These are phyloP conservation scores for Sodiomyces alkalinus DNA, from an alignment of 2,329 filamentous ascomycete genomes.

Conservation along the genomic window DNA sequence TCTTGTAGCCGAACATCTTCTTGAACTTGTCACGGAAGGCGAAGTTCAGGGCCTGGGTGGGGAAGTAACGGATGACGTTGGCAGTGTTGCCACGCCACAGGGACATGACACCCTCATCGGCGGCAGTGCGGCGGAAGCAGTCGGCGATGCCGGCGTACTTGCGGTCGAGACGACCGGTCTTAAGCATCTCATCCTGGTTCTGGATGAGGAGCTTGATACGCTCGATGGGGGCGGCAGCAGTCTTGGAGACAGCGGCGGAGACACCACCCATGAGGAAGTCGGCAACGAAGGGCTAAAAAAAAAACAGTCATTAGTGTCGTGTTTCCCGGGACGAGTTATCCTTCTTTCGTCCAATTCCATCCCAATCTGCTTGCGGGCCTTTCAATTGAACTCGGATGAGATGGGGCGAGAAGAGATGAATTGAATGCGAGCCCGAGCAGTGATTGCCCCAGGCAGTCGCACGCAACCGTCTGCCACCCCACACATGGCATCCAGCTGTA, in stretches of 20 bases:
- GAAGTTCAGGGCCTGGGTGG: constrained; percentile 99
- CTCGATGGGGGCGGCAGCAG: constrained; percentile 98
- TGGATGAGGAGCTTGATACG: constrained; percentile 99
- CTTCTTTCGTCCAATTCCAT: constrained; percentile 11
- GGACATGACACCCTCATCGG: constrained; percentile 83
- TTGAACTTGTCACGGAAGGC: constrained; percentile 99
- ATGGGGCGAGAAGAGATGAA: not conserved
- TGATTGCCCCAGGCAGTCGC: too few relatives aligned
- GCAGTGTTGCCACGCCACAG: constrained; percentile 99
- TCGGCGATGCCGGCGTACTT: constrained; percentile 90
- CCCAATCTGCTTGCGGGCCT: constrained; percentile 9
- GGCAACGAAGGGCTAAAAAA: constrained; percentile 70
- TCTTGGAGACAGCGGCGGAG: constrained; percentile 99
- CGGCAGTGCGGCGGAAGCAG: constrained; percentile 87
- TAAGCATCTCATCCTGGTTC: constrained; percentile 99
- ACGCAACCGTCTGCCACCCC: too few relatives aligned
- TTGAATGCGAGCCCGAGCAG: not conserved
- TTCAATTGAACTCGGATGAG: constrained; percentile 9
- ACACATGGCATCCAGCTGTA: too few relatives aligned
- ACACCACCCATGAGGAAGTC: constrained; percentile 99
- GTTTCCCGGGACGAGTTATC: constrained; percentile 6
- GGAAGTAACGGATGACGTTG: constrained; percentile 99
- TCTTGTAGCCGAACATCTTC: constrained; percentile 99
- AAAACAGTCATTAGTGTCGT: constrained; percentile 24
- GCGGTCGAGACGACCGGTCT: constrained; percentile 93